phyloP scores from a whole-genome alignment of 2,329 filamentous ascomycete species.

The Graphilbum ipis-grandicollis region DNA sequence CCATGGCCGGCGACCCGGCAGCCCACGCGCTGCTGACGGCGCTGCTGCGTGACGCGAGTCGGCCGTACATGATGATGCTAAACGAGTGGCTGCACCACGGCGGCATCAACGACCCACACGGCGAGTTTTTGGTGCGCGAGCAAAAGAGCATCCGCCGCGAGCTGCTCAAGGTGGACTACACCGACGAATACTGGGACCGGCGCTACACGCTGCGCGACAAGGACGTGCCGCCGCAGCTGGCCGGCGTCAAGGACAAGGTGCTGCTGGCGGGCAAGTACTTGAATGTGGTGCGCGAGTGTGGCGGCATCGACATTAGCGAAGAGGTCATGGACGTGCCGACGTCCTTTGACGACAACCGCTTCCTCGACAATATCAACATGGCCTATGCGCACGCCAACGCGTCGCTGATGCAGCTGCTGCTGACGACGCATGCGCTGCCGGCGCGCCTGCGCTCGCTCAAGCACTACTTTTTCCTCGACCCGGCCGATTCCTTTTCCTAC shows the following conservation, averaged over 20 bases:
- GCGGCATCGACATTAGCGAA: constrained; percentile 85
- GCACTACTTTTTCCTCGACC: constrained; percentile 97
- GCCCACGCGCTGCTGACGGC: constrained; percentile 68
- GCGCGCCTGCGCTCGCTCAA: constrained; percentile 79
- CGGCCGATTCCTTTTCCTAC: constrained; percentile 95
- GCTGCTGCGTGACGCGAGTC: constrained; percentile 70
- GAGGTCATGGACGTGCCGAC: constrained; percentile 74
- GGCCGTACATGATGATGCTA: constrained; percentile 93
- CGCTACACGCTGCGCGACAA: constrained; percentile 87
- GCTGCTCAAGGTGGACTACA: constrained; percentile 86
- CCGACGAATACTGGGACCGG: constrained; percentile 98
- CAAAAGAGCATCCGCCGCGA: constrained; percentile 90
- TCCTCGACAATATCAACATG: constrained; percentile 87
- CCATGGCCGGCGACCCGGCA: constrained; percentile 85
- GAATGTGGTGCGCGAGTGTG: constrained; percentile 93
- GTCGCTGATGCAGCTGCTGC: constrained; percentile 72
- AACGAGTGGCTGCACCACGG: constrained; percentile 98
- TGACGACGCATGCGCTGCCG: constrained; percentile 84
- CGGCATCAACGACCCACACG: constrained; percentile 82
- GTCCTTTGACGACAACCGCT: constrained; percentile 80
- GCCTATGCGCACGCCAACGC: constrained; percentile 94
- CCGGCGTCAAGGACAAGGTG: constrained; percentile 84
- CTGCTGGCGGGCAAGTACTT: constrained; percentile 92
- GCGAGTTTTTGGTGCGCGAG: constrained; percentile 88
- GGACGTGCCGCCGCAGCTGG: constrained; percentile 80